phyloP scores from a whole-genome alignment of 176 grass and related monocot species.

The Saccharum spontaneum region DNA sequence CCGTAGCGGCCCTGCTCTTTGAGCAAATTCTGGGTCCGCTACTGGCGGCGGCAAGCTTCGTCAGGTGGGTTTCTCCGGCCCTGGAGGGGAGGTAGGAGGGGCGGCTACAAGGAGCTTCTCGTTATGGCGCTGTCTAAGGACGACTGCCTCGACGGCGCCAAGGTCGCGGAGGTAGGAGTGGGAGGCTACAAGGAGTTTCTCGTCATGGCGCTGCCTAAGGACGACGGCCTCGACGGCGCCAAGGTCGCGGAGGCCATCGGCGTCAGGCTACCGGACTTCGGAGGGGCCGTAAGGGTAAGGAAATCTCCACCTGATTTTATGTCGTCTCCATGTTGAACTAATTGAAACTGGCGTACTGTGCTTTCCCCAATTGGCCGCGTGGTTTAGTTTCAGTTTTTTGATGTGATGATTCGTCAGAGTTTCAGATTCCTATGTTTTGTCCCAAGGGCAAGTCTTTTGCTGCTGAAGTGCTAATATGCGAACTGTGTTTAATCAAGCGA shows the following conservation, averaged over 20 bases:
- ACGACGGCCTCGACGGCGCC: constrained; percentile 42
- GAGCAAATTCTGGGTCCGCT: background rate
- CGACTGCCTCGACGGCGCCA: constrained; percentile 39
- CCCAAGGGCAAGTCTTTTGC: background rate
- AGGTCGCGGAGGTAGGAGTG: background rate
- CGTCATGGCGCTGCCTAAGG: constrained; percentile 47
- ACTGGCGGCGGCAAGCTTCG: background rate
- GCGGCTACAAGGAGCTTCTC: constrained; percentile 51
- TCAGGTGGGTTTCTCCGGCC: background rate
- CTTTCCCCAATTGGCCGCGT: background rate
- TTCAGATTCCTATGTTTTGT: constrained; percentile 13
- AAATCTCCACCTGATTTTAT: background rate
- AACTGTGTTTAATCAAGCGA: background rate
- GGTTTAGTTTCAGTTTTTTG: background rate
- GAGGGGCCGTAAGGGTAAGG: constrained; percentile 37
- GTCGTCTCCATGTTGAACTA: background rate
- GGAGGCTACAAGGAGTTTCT: constrained; percentile 50
- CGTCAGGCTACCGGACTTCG: constrained; percentile 48
- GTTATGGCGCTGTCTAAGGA: constrained; percentile 44
- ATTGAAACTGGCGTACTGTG: background rate
- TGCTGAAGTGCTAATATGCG: background rate
- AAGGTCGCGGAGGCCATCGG: constrained; percentile 39
- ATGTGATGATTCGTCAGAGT: background rate
- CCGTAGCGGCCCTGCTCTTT: too few relatives aligned
- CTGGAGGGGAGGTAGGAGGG: background rate